Evolutionary conservation across 371 early-diverging fungal genomes (phyloP).

Genomic region (Haplosporangium sp.): DNA sequence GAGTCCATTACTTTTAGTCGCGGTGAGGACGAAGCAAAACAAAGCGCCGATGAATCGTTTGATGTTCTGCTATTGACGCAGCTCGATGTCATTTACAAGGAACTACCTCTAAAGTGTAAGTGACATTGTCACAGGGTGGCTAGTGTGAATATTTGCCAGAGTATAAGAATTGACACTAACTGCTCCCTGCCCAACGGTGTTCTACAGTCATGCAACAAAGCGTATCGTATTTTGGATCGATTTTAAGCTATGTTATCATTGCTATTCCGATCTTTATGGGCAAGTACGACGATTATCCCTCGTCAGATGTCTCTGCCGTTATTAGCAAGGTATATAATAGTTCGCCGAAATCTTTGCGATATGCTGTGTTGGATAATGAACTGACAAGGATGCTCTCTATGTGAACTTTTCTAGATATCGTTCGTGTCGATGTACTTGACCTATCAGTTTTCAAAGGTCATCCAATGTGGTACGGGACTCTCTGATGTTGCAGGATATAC

Average conservation of each 20-base stretch:
- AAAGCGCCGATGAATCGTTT: conserved; percentile 65
- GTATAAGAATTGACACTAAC: background rate
- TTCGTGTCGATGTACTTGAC: conserved; percentile 86
- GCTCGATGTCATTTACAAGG: conserved; percentile 67
- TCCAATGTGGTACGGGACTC: conserved; percentile 71
- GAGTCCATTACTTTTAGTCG: conserved; percentile 86
- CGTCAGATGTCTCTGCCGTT: conserved; percentile 75
- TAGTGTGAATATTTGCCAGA: background rate
- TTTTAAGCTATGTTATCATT: conserved; percentile 85
- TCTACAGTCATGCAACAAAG: conserved; percentile 68
- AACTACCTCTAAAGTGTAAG: conserved; percentile 72
- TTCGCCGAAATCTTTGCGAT: no score
- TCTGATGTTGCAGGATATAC: conserved; percentile 87
- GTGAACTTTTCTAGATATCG: conserved; percentile 58
- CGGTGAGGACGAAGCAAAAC: conserved; percentile 75
- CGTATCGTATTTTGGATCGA: conserved; percentile 83
- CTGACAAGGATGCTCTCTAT: background rate
- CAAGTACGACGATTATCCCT: conserved; percentile 72
- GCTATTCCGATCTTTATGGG: conserved; percentile 86
- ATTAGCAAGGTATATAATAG: conserved; percentile 84
- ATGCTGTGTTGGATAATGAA: no score
- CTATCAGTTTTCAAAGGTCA: conserved; percentile 79
- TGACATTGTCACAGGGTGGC: no score
- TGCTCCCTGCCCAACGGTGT: background rate
- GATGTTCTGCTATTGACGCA: conserved; percentile 65